Base-by-base conservation (phyloP, 345 rosid genomes). In the Rhizophora mangle region DNA sequence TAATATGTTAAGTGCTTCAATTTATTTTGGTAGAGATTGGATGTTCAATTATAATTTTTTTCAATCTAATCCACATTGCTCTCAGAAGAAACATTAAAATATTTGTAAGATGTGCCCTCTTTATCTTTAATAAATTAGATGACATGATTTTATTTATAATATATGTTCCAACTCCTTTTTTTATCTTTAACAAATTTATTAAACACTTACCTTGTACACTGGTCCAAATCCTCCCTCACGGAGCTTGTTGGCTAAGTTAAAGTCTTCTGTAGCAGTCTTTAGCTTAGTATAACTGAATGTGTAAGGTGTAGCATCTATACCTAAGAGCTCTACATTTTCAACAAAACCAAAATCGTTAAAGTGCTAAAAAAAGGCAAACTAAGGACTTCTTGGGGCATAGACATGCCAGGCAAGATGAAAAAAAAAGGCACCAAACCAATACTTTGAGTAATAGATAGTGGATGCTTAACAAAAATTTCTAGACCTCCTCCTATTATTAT, bases 141-240 rank as follows among this genome's bases (percentile, higher is more conserved):
- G n/a, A n/a, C n/a, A n/a, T n/a, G n/a, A n/a, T 39, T 39, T 13
- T 16, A 55, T 55, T 15, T 7, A 9, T 22, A 22, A 5, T 11
- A 8, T 54, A 22, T 21, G 29, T 3, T 55, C 16, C 3, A 22
- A 21, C 59, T 13, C 13, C 21, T n/a, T n/a, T n/a, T n/a, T n/a
- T n/a, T n/a, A 39, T 21, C 16, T 55, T 8, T 15, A 55, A 8
- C 1, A 0, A 10, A 55, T 22, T 55, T 21, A 8, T 55, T 32
- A 37, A 53, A 5, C 6, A 54, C 71, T 9, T 75, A 86, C 97
- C 96, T 80, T 82, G 29, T 67, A 92, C 64, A 89, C 89, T 1
- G 95, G 87, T 73, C 97, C 93, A 69, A 86, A 91, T 60, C 97
- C 95, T 76, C 95, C 96, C 80, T 92, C 92, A 71, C 93, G 93